Base-by-base conservation (phyloP, 441 rosid genomes). In the Kokia cookei region DNA sequence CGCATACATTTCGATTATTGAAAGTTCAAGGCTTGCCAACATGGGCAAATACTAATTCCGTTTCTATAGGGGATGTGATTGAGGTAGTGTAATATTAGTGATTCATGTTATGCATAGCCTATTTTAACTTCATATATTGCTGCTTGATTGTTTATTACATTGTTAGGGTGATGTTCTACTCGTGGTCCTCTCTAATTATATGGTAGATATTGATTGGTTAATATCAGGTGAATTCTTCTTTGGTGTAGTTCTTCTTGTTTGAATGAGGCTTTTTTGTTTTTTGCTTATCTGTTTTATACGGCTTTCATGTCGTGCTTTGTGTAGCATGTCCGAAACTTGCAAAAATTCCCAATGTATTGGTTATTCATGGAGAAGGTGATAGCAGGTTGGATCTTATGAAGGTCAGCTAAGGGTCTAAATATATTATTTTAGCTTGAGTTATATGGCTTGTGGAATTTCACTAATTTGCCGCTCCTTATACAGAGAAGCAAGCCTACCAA, bases 141-240 rank as follows among this genome's bases (percentile, higher is more conserved):
- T 42, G 32, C 69, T 57, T 69, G 59, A 65, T 63, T 72, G 40
- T 57, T 51, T 51, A 1, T 69, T 74, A 50, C 27, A 60, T 79
- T 77, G 62, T 8, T 74, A 93, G 98, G 98, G 95, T 59, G 93
- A 95, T 69, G 77, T 93, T 79, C 77, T 83, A 79, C 80, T 86
- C 82, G 96, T 89, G 40, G 73, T 93, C 64, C 83, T 93, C 26
- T 93, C 98, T 32, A 95, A 95, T 83, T 95, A 90, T 81, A 93
- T 95, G 98, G 98, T 90, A 69, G 97, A 95, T 76, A 43, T 93
- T 27, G 94, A 91, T 78, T 95, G 99, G 99, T 80, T 95, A 81
- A 37, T 86, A 69, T 85, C 95, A 48, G 89, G 96, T 90, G 65
- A 86, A 87, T 81, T 63, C 19, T 29, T 47, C 27, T 53, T 42